Percentiles rank a stretch among this genome's conserved stretches.
Conservation (phyloP, 2,329 filamentous ascomycete genomes). For the Fusarium virguliforme region DNA sequence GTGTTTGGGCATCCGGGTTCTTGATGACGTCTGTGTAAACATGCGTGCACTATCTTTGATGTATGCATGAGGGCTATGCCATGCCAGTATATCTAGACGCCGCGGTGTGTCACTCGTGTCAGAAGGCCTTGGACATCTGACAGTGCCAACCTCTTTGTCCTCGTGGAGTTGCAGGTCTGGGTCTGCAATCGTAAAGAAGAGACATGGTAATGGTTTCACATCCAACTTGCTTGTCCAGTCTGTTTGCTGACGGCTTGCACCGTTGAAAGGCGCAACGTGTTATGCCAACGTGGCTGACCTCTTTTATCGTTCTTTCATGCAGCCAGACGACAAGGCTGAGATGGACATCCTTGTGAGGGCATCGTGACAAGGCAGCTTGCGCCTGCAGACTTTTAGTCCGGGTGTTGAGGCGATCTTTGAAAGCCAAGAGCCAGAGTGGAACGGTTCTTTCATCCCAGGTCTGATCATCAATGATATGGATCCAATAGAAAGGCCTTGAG, state of each 20-base stretch:
- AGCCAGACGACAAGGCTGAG: constrained; percentile 6
- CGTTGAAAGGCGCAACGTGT: not conserved
- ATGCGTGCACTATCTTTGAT: constrained; percentile 3
- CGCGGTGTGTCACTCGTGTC: not conserved
- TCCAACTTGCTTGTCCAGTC: not conserved
- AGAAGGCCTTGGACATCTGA: not conserved
- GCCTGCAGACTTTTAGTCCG: not conserved
- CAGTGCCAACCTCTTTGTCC: not conserved
- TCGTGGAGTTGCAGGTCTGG: not conserved
- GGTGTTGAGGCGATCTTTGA: constrained; percentile 7
- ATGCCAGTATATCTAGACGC: constrained; percentile 1
- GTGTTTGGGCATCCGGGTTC: not conserved
- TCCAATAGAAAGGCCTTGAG: constrained; percentile 1
- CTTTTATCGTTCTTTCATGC: not conserved
- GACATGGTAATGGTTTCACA: not conserved
- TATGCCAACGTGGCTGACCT: not conserved
- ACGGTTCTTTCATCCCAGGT: constrained; percentile 6
- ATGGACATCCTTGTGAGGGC: constrained; percentile 6
- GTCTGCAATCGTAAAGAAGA: not conserved
- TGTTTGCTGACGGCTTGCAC: not conserved
- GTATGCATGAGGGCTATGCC: constrained; percentile 4
- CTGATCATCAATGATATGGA: not conserved
- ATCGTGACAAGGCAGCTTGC: not conserved
- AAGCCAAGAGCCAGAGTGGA: not conserved
- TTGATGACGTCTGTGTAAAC: constrained; percentile 1